Percentiles rank a stretch among this genome's conserved stretches.
phyloP scores from a whole-genome alignment of 2,329 filamentous ascomycete genomes.

The Pseudogymnoascus pannorum region DNA sequence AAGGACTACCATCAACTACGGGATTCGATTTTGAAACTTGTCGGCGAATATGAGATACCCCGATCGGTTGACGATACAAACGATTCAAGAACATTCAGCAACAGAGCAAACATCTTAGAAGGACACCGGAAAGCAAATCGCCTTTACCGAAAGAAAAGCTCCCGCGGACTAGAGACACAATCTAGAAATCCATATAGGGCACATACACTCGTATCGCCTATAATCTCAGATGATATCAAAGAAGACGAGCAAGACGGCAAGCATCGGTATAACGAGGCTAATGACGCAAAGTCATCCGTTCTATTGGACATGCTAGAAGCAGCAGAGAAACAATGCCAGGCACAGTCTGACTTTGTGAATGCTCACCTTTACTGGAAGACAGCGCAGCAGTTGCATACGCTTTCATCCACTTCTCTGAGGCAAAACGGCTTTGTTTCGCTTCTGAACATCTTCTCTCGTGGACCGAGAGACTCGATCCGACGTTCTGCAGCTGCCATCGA shows the following conservation, averaged over 20 bases:
- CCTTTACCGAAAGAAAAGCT: constrained; percentile 49
- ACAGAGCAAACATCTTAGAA: constrained; percentile 49
- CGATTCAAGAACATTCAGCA: constrained; percentile 59
- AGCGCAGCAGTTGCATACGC: constrained; percentile 60
- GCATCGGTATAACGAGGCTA: constrained; percentile 27
- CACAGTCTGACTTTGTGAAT: constrained; percentile 73
- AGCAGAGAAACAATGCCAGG: constrained; percentile 68
- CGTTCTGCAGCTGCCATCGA: constrained; percentile 66
- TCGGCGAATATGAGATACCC: constrained; percentile 76
- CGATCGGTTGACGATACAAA: constrained; percentile 55
- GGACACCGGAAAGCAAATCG: constrained; percentile 49
- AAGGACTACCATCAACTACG: constrained; percentile 77
- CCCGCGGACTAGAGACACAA: constrained; percentile 40
- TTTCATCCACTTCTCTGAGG: constrained; percentile 54
- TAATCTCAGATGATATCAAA: not conserved
- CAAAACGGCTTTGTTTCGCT: constrained; percentile 64
- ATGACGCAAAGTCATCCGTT: constrained; percentile 42
- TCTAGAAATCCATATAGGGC: constrained; percentile 52
- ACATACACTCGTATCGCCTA: constrained; percentile 8
- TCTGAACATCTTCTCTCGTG: constrained; percentile 65
- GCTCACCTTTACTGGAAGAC: constrained; percentile 83
- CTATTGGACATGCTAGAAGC: constrained; percentile 68
- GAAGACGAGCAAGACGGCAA: constrained; percentile 18
- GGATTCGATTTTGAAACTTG: constrained; percentile 70
- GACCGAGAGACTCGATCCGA: constrained; percentile 61